Percentiles rank a stretch among this genome's conserved stretches.
Evolutionary conservation across 1,284 basidiomycete genomes (phyloP).

Genomic region (Sanghuangporus weigelae): DNA sequence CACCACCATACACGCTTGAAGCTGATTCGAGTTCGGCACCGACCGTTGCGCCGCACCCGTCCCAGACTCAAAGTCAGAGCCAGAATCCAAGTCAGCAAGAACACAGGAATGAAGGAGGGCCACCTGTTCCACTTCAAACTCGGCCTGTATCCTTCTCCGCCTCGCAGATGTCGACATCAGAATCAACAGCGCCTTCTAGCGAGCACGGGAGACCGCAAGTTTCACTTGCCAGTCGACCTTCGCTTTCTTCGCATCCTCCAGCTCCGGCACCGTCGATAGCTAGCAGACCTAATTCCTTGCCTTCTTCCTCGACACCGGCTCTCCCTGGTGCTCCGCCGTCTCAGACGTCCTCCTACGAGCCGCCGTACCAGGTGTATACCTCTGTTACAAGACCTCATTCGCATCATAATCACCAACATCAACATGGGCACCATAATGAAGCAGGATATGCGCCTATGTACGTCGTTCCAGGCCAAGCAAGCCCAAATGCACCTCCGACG

Average conservation of each 20-base stretch:
- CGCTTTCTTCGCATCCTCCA: background rate
- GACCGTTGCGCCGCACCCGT: background rate
- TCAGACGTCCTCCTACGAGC: no score
- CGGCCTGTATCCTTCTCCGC: background rate
- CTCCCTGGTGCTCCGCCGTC: no score
- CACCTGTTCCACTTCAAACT: background rate
- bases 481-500: background rate
- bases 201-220: background rate
- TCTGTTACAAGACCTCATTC: background rate
- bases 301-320: no score
- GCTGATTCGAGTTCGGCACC: background rate
- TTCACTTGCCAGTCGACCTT: background rate
- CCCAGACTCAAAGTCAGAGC: background rate
- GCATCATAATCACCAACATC: background rate
- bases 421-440: background rate
- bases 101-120: background rate
- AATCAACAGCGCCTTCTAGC: background rate
- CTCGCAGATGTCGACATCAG: background rate
- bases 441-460: background rate
- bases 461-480: background rate
- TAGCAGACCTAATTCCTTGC: no score
- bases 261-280: no score
- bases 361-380: no score
- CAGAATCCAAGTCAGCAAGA: background rate
- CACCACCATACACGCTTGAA: slow-evolving; percentile 64